Evolutionary conservation across 768 basidiomycete species (phyloP).

Genomic region (Mycena sanguinolenta): DNA sequence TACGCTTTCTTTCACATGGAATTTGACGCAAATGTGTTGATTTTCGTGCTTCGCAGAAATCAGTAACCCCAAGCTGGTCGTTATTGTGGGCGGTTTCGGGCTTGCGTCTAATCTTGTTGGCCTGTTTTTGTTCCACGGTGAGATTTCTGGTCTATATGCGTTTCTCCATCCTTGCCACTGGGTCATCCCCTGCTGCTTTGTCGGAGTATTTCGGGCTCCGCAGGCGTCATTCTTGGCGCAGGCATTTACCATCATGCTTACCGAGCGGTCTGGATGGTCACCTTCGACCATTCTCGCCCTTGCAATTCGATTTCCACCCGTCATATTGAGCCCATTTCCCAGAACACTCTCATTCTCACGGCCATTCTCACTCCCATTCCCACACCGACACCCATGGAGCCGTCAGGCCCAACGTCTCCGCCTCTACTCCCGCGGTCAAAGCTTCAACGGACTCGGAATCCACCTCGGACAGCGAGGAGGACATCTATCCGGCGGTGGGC

Average conservation of each 20-base stretch:
- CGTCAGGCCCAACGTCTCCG: background rate
- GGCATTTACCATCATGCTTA: background rate
- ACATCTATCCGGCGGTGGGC: background rate
- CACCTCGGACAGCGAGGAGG: background rate
- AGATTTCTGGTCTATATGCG: slow-evolving; percentile 36
- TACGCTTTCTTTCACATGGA: slow-evolving; percentile 44
- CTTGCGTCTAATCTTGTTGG: slow-evolving; percentile 94
- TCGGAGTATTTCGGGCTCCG: background rate
- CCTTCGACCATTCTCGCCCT: slow-evolving; percentile 9
- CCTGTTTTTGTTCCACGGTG: slow-evolving; percentile 95
- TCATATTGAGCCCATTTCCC: background rate
- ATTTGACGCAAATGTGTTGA: background rate
- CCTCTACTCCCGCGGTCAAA: too few species aligned
- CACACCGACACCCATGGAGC: slow-evolving; percentile 42
- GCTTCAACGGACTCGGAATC: too few species aligned
- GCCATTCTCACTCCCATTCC: slow-evolving; percentile 61
- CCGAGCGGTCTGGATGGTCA: too few species aligned
- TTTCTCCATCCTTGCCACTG: too few species aligned
- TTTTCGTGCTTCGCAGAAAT: slow-evolving; percentile 70
- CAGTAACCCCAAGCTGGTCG: slow-evolving; percentile 87
- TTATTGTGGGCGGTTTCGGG: slow-evolving; percentile 91
- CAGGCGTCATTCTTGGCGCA: background rate
- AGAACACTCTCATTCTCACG: slow-evolving; percentile 12
- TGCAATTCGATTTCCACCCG: background rate
- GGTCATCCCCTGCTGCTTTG: background rate